phyloP scores from a whole-genome alignment of 345 rosid species.

The Eucalyptus cladocalyx region DNA sequence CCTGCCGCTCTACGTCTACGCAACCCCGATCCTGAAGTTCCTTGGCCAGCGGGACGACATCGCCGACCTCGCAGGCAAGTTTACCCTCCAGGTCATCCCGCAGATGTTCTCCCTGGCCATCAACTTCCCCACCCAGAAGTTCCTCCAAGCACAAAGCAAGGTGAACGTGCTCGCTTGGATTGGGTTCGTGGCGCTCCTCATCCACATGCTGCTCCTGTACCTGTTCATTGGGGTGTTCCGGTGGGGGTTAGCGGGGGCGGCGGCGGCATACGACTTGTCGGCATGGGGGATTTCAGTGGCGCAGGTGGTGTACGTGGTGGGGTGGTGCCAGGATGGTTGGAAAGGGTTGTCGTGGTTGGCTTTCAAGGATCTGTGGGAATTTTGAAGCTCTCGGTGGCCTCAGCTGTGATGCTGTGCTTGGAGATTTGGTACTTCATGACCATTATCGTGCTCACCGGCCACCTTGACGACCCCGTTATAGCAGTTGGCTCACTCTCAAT shows the following conservation, averaged over 20 bases:
- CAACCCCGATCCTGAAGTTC: constrained; percentile 58
- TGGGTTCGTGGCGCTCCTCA: constrained; percentile 46
- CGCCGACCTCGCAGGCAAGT: constrained; percentile 66
- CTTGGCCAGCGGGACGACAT: constrained; percentile 62
- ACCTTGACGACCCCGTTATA: constrained; percentile 71
- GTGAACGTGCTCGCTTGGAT: constrained; percentile 77
- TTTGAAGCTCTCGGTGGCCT: constrained; percentile 72
- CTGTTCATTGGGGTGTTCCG: constrained; percentile 49
- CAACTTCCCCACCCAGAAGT: constrained; percentile 81
- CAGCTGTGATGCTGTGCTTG: constrained; percentile 95
- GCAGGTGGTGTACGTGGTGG: constrained; percentile 68
- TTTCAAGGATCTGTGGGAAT: constrained; percentile 71
- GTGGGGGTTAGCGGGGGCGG: constrained; percentile 82
- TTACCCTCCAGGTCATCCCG: constrained; percentile 66
- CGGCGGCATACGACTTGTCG: constrained; percentile 59
- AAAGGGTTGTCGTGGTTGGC: constrained; percentile 80
- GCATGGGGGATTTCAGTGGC: constrained; percentile 63
- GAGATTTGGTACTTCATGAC: constrained; percentile 99
- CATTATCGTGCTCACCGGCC: constrained; percentile 90
- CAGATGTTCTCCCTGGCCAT: constrained; percentile 85
- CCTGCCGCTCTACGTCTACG: constrained; percentile 64
- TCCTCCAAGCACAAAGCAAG: constrained; percentile 84
- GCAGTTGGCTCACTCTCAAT: constrained; percentile 94
- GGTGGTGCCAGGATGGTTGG: constrained; percentile 92
- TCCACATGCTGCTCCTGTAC: constrained; percentile 33